A percentile compares a stretch with the other conserved stretches of the same genome.
Conservation (phyloP, 73 alveolate genomes). For the Uronychia setigera region DNA sequence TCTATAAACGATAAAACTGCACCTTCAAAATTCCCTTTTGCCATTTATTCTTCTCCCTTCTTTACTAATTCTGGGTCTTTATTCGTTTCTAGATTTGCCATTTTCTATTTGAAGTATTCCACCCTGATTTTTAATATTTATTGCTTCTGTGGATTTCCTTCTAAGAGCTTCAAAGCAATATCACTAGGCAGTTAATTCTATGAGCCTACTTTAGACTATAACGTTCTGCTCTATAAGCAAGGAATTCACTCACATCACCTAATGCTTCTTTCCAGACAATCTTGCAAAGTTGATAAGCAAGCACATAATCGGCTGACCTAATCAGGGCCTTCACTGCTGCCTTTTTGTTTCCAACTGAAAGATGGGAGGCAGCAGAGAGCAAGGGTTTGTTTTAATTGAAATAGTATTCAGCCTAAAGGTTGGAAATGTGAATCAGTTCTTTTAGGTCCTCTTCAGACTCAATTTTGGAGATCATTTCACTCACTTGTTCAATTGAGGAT, state of each 20-base stretch:
- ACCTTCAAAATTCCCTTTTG: background rate
- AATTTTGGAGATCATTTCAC: background rate
- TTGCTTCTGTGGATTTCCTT: background rate
- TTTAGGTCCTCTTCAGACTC: background rate
- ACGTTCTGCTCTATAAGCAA: slow-evolving; percentile 25
- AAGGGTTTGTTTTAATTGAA: slow-evolving; percentile 32
- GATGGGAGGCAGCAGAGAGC: slow-evolving; percentile 23
- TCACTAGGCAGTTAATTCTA: background rate
- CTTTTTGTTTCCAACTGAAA: slow-evolving; percentile 31
- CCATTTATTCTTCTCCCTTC: background rate
- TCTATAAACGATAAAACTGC: background rate
- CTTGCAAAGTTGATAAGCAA: slow-evolving; percentile 34
- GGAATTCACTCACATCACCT: background rate
- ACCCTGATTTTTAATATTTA: background rate
- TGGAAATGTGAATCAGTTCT: slow-evolving; percentile 6
- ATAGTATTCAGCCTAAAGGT: slow-evolving; percentile 9
- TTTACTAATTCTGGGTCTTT: background rate
- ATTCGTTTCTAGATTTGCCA: background rate
- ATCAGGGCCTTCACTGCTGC: slow-evolving; percentile 14
- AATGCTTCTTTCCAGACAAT: slow-evolving; percentile 15
- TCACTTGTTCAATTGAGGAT: background rate
- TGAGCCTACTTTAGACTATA: background rate
- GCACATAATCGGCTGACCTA: slow-evolving; percentile 12
- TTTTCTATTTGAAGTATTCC: background rate
- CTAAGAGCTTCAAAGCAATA: background rate